Conservation (phyloP, 352 stramenopile species). For the Globisporangium nunn region DNA sequence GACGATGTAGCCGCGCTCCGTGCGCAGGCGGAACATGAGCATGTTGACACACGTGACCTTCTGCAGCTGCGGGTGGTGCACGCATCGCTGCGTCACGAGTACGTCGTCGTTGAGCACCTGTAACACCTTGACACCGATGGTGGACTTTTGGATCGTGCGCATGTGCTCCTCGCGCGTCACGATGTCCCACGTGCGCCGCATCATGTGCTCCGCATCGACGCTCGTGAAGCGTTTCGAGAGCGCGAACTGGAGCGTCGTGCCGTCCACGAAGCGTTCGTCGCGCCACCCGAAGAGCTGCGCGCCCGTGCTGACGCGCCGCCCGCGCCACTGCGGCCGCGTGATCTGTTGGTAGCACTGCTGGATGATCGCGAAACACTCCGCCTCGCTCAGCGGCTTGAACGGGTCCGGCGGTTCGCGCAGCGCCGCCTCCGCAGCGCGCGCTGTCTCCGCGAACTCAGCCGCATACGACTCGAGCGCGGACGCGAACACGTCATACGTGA, state of each 20-base stretch:
- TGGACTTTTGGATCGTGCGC: constrained; percentile 45
- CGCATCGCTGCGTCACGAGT: constrained; percentile 32
- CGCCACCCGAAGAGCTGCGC: constrained; percentile 39
- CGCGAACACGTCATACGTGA: constrained; percentile 30
- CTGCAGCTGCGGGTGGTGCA: constrained; percentile 41
- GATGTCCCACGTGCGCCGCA: constrained; percentile 44
- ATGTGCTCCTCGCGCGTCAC: constrained; percentile 43
- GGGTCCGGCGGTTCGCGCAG: constrained; percentile 1
- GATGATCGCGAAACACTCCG: constrained; percentile 36
- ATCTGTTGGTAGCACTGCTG: constrained; percentile 46
- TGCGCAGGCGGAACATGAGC: constrained; percentile 40
- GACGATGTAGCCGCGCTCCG: constrained; percentile 32
- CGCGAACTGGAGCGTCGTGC: constrained; percentile 37
- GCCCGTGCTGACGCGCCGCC: constrained; percentile 31
- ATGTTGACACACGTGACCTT: constrained; percentile 45
- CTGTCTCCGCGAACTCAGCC: constrained; percentile 18
- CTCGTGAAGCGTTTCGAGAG: constrained; percentile 26
- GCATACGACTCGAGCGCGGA: constrained; percentile 30
- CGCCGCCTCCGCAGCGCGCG: constrained; percentile 4
- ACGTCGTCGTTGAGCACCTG: constrained; percentile 46
- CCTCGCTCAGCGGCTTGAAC: constrained; percentile 19
- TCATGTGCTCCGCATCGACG: constrained; percentile 25
- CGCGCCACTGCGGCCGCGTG: constrained; percentile 28
- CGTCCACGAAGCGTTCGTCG: constrained; percentile 44
- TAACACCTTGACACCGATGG: constrained; percentile 35